phyloP scores from a whole-genome alignment of 2,329 filamentous ascomycete genomes.

The Dactylonectria macrodidyma region DNA sequence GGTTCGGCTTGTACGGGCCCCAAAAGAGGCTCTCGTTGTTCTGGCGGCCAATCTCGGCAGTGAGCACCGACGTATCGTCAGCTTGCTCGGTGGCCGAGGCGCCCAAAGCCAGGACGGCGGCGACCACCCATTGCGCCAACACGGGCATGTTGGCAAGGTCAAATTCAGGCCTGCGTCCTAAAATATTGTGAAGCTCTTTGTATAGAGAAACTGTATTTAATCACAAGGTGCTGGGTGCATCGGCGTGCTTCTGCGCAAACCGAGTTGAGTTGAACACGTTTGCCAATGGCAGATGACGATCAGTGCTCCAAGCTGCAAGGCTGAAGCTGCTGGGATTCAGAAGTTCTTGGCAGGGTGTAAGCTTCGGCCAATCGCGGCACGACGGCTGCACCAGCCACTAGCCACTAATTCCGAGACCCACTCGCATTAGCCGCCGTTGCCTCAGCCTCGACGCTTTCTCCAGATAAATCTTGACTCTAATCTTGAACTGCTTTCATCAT shows the following conservation, averaged over 20 bases:
- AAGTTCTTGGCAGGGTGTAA: slow-evolving; percentile 22
- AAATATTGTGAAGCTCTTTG: neutral
- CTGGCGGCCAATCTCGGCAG: slow-evolving; percentile 64
- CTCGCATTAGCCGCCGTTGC: neutral
- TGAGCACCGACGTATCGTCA: slow-evolving; percentile 56
- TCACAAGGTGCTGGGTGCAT: slow-evolving; percentile 28
- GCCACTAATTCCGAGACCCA: slow-evolving; percentile 18
- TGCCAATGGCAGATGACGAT: slow-evolving; percentile 34
- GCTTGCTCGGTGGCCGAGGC: slow-evolving; percentile 47
- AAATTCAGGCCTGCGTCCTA: slow-evolving; percentile 1
- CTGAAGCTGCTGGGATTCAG: slow-evolving; percentile 36
- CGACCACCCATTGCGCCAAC: slow-evolving; percentile 50
- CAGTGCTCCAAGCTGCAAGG: slow-evolving; percentile 38
- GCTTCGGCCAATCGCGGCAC: slow-evolving; percentile 43
- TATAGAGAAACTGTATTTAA: neutral
- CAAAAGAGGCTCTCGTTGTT: slow-evolving; percentile 92
- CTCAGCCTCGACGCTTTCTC: slow-evolving; percentile 38
- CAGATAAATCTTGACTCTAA: slow-evolving; percentile 3
- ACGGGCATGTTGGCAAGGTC: slow-evolving; percentile 47
- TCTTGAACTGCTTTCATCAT: neutral
- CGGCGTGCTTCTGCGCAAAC: slow-evolving; percentile 17
- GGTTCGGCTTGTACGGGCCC: slow-evolving; percentile 94
- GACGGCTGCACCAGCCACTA: slow-evolving; percentile 39
- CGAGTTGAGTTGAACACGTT: slow-evolving; percentile 46
- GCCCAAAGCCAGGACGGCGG: slow-evolving; percentile 48